These are phyloP conservation scores for Fusarium beomiforme DNA, from an alignment of 2,329 filamentous ascomycete genomes.

Conservation along the genomic window DNA sequence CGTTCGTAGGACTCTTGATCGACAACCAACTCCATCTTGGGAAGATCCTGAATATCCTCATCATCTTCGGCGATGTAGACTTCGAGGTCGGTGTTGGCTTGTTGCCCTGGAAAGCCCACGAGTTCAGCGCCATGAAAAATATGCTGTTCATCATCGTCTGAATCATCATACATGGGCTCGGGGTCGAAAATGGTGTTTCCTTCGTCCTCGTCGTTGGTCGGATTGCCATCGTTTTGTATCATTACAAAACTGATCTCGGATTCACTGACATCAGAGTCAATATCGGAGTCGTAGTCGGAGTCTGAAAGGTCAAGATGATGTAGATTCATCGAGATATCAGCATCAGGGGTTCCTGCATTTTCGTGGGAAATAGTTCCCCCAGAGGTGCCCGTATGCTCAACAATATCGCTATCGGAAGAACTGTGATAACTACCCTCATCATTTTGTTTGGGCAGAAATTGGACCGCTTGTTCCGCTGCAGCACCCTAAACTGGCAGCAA, in stretches of 20 bases:
- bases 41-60: constrained; percentile 40
- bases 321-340: background rate
- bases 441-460: background rate
- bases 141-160: constrained; percentile 32
- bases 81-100: constrained; percentile 42
- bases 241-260: background rate
- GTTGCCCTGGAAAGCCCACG: background rate
- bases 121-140: constrained; percentile 45
- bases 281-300: background rate
- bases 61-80: constrained; percentile 44
- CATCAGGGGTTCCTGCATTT: background rate
- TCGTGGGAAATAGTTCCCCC: background rate
- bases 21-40: constrained; percentile 45
- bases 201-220: constrained; percentile 14
- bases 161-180: constrained; percentile 34
- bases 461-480: background rate
- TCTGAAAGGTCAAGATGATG: background rate
- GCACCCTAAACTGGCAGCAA: constrained; percentile 46
- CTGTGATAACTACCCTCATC: background rate
- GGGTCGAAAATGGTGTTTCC: constrained; percentile 36
- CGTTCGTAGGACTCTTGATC: constrained; percentile 43
- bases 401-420: background rate
- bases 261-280: background rate
- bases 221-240: background rate
- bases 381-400: background rate